Conservation (phyloP, 2,329 filamentous ascomycete genomes). For the Alternaria triticimaculans region DNA sequence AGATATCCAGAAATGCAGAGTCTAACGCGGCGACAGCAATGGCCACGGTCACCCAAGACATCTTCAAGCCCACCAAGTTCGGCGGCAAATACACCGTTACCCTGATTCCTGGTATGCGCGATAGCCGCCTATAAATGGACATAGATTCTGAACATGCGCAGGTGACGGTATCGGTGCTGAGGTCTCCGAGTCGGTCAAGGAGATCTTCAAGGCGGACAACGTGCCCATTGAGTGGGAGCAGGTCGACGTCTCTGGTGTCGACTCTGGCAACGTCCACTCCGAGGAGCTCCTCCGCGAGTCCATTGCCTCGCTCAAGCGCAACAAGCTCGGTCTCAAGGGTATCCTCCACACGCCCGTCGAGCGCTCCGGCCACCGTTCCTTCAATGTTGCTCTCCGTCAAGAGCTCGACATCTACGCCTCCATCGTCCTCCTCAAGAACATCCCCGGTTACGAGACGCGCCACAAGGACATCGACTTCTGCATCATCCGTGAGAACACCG, state of each 20-base stretch:
- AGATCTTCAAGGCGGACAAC: slow-evolving; percentile 99
- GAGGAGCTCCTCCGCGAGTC: slow-evolving; percentile 96
- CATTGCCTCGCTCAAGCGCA: slow-evolving; percentile 92
- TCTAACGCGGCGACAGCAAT: slow-evolving; percentile 38
- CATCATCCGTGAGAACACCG: slow-evolving; percentile 99
- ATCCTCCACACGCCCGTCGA: slow-evolving; percentile 98
- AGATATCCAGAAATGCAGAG: not conserved
- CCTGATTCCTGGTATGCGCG: slow-evolving; percentile 81
- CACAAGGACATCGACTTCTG: slow-evolving; percentile 97
- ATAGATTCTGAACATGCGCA: slow-evolving; percentile 44
- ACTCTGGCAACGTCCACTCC: slow-evolving; percentile 82
- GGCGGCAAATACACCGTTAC: slow-evolving; percentile 99
- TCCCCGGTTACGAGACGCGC: slow-evolving; percentile 95
- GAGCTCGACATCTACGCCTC: slow-evolving; percentile 99
- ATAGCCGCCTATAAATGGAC: slow-evolving; percentile 21
- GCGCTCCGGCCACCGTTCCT: slow-evolving; percentile 96
- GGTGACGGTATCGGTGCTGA: slow-evolving; percentile 97
- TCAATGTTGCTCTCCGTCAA: slow-evolving; percentile 99
- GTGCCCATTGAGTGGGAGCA: slow-evolving; percentile 99
- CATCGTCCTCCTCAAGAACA: slow-evolving; percentile 99
- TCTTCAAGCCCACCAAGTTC: slow-evolving; percentile 99
- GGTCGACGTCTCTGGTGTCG: slow-evolving; percentile 91
- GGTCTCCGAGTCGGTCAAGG: slow-evolving; percentile 97
- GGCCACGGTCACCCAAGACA: slow-evolving; percentile 83
- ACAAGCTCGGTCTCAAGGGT: slow-evolving; percentile 98